A percentile compares a stretch with the other conserved stretches of the same genome.
Conservation (phyloP, 1,284 basidiomycete species). For the Sphaerobolus stellatus region DNA sequence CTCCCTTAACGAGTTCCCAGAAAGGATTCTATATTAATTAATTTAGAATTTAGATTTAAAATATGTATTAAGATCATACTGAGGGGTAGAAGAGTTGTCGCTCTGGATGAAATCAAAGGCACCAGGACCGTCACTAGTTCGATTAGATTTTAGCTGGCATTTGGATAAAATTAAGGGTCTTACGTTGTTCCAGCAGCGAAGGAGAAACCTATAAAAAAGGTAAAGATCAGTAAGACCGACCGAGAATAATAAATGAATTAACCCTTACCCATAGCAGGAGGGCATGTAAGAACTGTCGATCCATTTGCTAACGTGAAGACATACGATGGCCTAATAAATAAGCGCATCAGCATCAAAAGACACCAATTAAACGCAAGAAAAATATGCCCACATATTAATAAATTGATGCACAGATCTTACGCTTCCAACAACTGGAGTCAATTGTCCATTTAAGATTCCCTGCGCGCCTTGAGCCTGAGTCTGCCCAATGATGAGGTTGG, state of each 20-base stretch:
- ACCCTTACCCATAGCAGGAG: slow-evolving; percentile 70
- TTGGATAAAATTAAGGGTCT: slow-evolving; percentile 21
- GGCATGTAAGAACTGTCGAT: slow-evolving; percentile 69
- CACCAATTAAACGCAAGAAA: no score
- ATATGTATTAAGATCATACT: slow-evolving; percentile 36
- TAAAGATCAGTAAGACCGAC: slow-evolving; percentile 14
- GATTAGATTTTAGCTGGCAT: background rate
- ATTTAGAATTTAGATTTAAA: no score
- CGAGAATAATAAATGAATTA: slow-evolving; percentile 6
- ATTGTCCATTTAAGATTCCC: slow-evolving; percentile 50
- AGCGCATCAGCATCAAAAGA: no score
- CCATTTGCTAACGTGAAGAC: slow-evolving; percentile 68
- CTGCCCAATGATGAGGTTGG: slow-evolving; percentile 67
- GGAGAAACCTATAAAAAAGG: slow-evolving; percentile 48
- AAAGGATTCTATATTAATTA: slow-evolving; percentile 63
- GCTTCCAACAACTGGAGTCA: slow-evolving; percentile 46
- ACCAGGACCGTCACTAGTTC: slow-evolving; percentile 72
- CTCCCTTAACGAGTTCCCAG: slow-evolving; percentile 77
- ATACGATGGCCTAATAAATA: slow-evolving; percentile 66
- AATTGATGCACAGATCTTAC: slow-evolving; percentile 69
- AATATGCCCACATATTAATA: slow-evolving; percentile 57
- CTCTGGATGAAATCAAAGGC: slow-evolving; percentile 82
- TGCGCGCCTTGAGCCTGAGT: slow-evolving; percentile 65
- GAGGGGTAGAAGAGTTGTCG: slow-evolving; percentile 57
- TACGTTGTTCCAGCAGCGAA: slow-evolving; percentile 83